Percentiles rank a stretch among this genome's conserved stretches.
Evolutionary conservation across 1,284 basidiomycete species (phyloP).

Genomic region (Omphalotus olearius): DNA sequence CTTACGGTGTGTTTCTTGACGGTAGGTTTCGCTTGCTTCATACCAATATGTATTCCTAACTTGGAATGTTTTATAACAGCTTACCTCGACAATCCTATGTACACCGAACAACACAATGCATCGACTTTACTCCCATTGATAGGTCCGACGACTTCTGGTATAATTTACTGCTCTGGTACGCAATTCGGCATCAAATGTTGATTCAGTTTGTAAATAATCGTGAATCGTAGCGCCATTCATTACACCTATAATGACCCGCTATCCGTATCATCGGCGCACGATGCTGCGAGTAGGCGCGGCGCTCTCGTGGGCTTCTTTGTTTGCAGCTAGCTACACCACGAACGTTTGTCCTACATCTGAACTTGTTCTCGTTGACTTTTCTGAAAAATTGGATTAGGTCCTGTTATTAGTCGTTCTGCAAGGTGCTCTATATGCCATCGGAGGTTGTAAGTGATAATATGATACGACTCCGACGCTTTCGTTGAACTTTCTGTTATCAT

Average conservation of each 20-base stretch:
- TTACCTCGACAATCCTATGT: slow-evolving; percentile 13
- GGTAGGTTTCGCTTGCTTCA: slow-evolving; percentile 2
- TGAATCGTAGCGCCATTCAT: slow-evolving; percentile 21
- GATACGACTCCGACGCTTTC: neutral
- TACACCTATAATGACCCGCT: slow-evolving; percentile 25
- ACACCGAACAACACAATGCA: slow-evolving; percentile 8
- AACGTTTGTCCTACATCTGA: slow-evolving; percentile 18
- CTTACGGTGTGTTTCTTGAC: slow-evolving; percentile 31
- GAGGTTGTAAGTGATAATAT: slow-evolving; percentile 27
- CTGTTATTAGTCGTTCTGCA: slow-evolving; percentile 30
- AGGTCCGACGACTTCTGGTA: slow-evolving; percentile 11
- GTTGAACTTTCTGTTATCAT: neutral
- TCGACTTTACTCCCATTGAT: slow-evolving; percentile 10
- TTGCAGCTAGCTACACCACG: slow-evolving; percentile 31
- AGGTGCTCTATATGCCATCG: slow-evolving; percentile 35
- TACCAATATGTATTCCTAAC: neutral
- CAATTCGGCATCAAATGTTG: too few species aligned
- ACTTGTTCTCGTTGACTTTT: slow-evolving; percentile 1
- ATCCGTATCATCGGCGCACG: slow-evolving; percentile 25
- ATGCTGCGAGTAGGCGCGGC: slow-evolving; percentile 28
- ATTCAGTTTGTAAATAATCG: neutral
- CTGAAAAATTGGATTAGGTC: slow-evolving; percentile 20
- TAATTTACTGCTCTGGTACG: slow-evolving; percentile 26
- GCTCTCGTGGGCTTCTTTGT: slow-evolving; percentile 26
- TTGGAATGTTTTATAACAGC: slow-evolving; percentile 20